These are phyloP conservation scores for Pseudotsuga menziesii DNA, from an alignment of 75 land plant genomes.

Conservation along the genomic window DNA sequence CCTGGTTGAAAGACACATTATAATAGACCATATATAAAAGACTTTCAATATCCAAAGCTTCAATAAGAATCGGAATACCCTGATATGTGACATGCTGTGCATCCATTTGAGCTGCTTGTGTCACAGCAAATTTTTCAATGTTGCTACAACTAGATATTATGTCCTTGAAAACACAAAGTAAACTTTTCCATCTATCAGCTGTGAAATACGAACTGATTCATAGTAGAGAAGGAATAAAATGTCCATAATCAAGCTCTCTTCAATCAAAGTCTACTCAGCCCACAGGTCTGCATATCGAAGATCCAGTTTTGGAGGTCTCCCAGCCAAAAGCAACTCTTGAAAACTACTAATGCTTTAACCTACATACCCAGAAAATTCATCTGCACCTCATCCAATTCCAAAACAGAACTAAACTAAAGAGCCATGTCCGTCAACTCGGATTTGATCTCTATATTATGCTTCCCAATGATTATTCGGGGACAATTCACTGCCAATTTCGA, in stretches of 20 bases:
- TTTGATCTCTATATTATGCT: slow-evolving; percentile 37
- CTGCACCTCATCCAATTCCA: slow-evolving; percentile 20
- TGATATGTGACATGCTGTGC: slow-evolving; percentile 60
- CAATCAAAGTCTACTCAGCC: slow-evolving; percentile 78
- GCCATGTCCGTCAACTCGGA: slow-evolving; percentile 51
- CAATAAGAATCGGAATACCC: slow-evolving; percentile 78
- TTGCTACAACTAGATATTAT: slow-evolving; percentile 44
- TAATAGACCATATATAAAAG: slow-evolving; percentile 78
- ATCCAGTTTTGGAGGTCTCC: no score
- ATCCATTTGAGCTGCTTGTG: slow-evolving; percentile 55
- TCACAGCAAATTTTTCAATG: slow-evolving; percentile 62
- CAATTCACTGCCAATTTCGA: slow-evolving; percentile 66
- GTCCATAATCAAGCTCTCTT: slow-evolving; percentile 74
- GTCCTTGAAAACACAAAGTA: slow-evolving; percentile 68
- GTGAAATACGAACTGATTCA: slow-evolving; percentile 53
- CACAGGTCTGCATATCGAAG: no score
- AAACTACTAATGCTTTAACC: no score
- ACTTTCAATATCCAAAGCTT: slow-evolving; percentile 72
- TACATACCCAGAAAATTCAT: no score
- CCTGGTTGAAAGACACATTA: slow-evolving; percentile 76
- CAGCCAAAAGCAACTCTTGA: no score
- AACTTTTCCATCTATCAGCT: slow-evolving; percentile 47
- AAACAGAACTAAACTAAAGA: slow-evolving; percentile 38
- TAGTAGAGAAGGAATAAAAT: slow-evolving; percentile 78
- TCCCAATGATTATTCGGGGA: slow-evolving; percentile 40